Conservation (phyloP, 257 asterid species). For the Nicotiana undulata region DNA sequence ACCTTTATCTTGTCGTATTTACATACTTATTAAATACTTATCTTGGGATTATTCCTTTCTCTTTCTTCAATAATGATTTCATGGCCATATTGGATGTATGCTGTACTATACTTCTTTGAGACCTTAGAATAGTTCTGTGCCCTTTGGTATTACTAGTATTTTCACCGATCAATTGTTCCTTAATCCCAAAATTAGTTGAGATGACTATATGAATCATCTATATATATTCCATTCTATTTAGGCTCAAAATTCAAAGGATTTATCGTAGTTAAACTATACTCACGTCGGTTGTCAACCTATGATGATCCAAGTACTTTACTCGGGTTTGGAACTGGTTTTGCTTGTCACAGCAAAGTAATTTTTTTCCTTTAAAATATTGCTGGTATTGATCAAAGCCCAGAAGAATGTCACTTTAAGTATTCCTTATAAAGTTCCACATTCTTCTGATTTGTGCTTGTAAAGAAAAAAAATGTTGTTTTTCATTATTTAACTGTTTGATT, state of each 20-base stretch:
- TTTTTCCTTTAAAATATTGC: not conserved
- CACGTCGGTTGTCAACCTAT: not conserved
- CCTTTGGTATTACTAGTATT: not conserved
- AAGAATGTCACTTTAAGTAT: not conserved
- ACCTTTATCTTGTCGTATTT: not conserved
- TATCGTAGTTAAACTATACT: not conserved
- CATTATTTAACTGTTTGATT: not conserved
- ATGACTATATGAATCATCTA: not conserved
- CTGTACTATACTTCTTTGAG: not conserved
- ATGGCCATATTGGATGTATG: not conserved
- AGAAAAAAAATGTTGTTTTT: not conserved
- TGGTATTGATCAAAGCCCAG: not conserved
- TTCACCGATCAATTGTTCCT: not conserved
- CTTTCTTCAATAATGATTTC: too few species aligned
- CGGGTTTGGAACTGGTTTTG: not conserved
- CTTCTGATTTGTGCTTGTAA: not conserved
- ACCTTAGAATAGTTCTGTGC: not conserved
- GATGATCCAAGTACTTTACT: not conserved
- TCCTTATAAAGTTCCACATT: not conserved
- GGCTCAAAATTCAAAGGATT: not conserved
- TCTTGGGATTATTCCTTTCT: not conserved
- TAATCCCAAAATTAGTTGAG: not conserved
- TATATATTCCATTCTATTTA: not conserved
- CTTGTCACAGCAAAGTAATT: not conserved
- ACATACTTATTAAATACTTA: not conserved